Evolutionary conservation across 2,329 filamentous ascomycete species (phyloP).

Genomic region (Alternaria sp.): DNA sequence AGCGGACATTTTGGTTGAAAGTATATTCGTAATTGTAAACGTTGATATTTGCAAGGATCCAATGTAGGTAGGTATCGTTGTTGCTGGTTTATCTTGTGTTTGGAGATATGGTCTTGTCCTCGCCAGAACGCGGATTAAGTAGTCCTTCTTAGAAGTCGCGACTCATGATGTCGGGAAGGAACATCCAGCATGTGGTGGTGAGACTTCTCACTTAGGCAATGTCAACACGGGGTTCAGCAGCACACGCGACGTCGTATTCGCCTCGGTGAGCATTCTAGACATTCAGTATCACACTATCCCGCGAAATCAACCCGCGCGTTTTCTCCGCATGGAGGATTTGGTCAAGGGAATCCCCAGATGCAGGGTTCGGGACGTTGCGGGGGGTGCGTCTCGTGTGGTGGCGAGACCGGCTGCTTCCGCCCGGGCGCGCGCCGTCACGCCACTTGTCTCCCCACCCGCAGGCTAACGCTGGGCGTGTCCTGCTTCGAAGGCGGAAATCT

Average conservation of each 20-base stretch:
- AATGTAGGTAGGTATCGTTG: not conserved
- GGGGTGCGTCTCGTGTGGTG: not conserved
- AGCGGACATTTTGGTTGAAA: constrained; percentile 1
- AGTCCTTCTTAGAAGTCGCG: not conserved
- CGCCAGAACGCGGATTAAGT: not conserved
- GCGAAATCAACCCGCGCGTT: not conserved
- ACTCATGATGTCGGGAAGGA: not conserved
- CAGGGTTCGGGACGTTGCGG: not conserved
- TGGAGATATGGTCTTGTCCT: not conserved
- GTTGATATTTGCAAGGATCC: not conserved
- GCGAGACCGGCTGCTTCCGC: constrained; percentile 11
- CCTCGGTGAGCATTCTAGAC: not conserved
- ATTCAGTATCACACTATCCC: not conserved
- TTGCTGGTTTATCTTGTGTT: not conserved
- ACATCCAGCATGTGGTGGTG: not conserved
- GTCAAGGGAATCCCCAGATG: not conserved
- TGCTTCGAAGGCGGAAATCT: not conserved
- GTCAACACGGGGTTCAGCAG: not conserved
- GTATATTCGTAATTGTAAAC: not conserved
- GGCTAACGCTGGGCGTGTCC: not conserved
- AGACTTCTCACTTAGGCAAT: not conserved
- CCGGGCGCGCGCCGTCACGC: constrained; percentile 5
- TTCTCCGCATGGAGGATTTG: not conserved
- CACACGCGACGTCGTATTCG: not conserved
- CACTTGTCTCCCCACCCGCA: constrained; percentile 17